Evolutionary conservation across 75 land plant species (phyloP), one percentile per base, ranked within the genome.

Genomic region (Azolla pinnata): DNA sequence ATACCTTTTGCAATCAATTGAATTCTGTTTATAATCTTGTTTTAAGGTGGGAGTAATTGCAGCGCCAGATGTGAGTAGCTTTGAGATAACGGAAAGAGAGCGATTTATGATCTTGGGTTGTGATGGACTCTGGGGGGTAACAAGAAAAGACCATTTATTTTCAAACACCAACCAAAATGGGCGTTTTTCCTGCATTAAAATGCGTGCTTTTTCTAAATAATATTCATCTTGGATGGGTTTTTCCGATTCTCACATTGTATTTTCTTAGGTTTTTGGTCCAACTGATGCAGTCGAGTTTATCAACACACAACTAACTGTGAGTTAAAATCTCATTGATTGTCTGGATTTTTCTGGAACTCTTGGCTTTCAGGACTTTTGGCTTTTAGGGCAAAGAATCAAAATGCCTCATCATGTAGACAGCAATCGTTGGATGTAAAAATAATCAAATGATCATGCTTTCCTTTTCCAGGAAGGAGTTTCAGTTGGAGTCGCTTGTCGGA

Each of bases 41-140:
- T 20, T 29, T 74, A 67, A 86, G 86, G 78, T 83, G 23, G 90
- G 90, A 63, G 90, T 86, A 70, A 71, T 75, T 67, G 80, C 86
- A 23, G 74, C 69, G 5, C 90, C 90, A 31, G 86, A 86, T 77
- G 73, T 86, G 44, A 83, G 77, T 63, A 77, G 83, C 14, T 86
- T 83, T 83, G 86, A 82, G 56, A 67, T 86, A 16, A 74, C 90
- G 19, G 79, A 77, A 16, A 76, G 63, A 50, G 90, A 86, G 49
- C 69, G 76, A 8, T 86, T 86, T 47, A 82, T 86, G 27, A 80
- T 86, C 63, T 86, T 86, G 40, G 90, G 90, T 28, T 86, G 90
- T 72, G 90, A 86, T 80, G 86, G 90, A 10, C 72, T 86, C 20
- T 86, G 90, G 90, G 86, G 90, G 83, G 86, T 86, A 83, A 59